These are phyloP conservation scores for Chenopodium album DNA, from an alignment of 148 eudicot genomes.

Conservation along the genomic window DNA sequence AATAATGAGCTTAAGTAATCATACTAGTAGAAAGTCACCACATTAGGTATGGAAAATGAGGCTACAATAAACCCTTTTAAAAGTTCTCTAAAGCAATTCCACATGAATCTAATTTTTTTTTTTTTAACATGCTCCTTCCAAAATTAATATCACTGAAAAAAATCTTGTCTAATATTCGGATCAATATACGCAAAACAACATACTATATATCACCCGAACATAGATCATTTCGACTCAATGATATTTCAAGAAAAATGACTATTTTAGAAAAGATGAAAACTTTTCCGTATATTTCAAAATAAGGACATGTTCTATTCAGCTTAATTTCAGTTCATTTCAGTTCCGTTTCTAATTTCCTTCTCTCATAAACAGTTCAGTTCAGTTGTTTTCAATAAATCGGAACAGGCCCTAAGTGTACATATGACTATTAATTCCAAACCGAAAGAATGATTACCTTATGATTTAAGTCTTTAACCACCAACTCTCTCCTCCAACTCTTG, in stretches of 20 bases:
- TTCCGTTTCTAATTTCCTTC: too few species aligned
- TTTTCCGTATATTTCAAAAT: too few species aligned
- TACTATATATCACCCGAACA: too few species aligned
- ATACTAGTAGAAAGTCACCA: constrained; percentile 20
- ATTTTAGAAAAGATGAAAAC: too few species aligned
- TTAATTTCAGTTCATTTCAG: too few species aligned
- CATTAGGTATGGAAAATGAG: constrained; percentile 24
- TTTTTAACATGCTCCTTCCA: background rate
- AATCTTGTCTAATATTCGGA: background rate
- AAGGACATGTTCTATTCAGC: too few species aligned
- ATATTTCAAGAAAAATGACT: too few species aligned
- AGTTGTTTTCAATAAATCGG: too few species aligned
- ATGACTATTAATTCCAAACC: background rate
- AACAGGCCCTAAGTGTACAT: too few species aligned
- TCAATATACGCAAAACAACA: too few species aligned
- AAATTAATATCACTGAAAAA: background rate
- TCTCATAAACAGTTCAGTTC: too few species aligned
- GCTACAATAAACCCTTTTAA: background rate
- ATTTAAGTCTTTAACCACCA: constrained; percentile 10
- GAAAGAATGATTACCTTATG: background rate
- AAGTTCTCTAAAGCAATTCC: background rate
- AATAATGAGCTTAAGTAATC: background rate
- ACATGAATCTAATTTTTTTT: background rate
- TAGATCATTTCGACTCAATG: too few species aligned
- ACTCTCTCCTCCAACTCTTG: constrained; percentile 6